Evolutionary conservation across 2,329 filamentous ascomycete genomes (phyloP), one percentile per base, ranked within the genome.

Genomic region (Hymenoscyphus albidus): DNA sequence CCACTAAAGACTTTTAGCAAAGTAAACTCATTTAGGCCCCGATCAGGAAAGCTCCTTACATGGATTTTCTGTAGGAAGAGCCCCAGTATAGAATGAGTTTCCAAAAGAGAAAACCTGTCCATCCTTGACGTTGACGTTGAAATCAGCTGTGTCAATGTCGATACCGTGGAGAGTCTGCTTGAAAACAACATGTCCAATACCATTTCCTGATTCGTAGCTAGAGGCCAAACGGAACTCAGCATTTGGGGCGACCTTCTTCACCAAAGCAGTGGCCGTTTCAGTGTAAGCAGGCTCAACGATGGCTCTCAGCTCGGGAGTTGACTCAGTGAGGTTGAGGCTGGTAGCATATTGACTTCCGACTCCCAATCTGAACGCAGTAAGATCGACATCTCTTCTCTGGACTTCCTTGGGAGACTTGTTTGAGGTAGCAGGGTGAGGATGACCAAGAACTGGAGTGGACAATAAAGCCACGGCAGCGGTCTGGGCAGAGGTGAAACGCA

Each of bases 41-140:
- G 35, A 35, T 35, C 35, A 35, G 35, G 35, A 4, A 35, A n/a
- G 6, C 10, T 51, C 5, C 7, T 51, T 27, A 51, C 44, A 70
- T 13, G 76, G 77, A 67, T 70, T 76, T 51, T 76, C 73, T n/a
- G 75, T 74, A 61, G 82, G 78, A 27, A 82, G 73, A 12, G 76
- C 70, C 48, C 81, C 81, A 32, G 77, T 79, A 75, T 76, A 79
- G 68, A 80, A 80, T 3, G 77, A 79, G 66, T 83, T 83, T 44
- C 84, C 84, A 65, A 81, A 84, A 1, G 84, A 87, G 75, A 88
- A 84, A 62, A 87, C 76, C 7, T 76, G 78, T 38, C 85, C 85
- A 65, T 87, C 80, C 18, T 76, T 72, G 31, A 68, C 66, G 35
- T 68, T 66, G 44, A 68, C 66, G 57, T 66, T 66, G 44, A 68